A percentile compares a stretch with the other conserved stretches of the same genome.
Evolutionary conservation across 768 basidiomycete species (phyloP).

Genomic region (Filobasidium floriforme): DNA sequence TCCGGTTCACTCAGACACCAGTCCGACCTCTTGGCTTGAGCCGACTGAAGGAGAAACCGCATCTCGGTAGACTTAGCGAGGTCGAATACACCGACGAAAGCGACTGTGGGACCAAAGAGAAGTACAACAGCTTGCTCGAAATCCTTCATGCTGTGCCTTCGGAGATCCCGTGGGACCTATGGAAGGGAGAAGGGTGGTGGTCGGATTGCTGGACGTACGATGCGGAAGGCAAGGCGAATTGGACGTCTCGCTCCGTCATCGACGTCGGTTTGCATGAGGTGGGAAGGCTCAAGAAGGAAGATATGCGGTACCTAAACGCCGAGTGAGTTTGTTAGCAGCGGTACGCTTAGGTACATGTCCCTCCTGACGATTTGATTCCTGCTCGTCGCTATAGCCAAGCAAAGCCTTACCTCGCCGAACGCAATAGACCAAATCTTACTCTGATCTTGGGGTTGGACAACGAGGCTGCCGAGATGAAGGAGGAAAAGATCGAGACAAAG

Average conservation of each 20-base stretch:
- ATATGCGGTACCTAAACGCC: constrained; percentile 27
- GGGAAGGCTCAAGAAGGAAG: constrained; percentile 24
- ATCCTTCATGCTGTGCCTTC: constrained; percentile 16
- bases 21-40: background rate
- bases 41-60: background rate
- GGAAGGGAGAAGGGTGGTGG: constrained; percentile 42
- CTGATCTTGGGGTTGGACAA: constrained; percentile 12
- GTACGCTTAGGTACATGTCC: background rate
- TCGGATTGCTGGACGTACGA: constrained; percentile 31
- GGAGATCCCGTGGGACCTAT: constrained; percentile 30
- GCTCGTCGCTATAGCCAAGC: constrained; percentile 7
- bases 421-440: constrained; percentile 2
- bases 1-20: background rate
- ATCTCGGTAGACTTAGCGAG: constrained; percentile 15
- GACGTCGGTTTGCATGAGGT: constrained; percentile 32
- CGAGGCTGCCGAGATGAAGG: constrained; percentile 25
- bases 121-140: background rate
- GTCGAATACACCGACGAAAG: constrained; percentile 7
- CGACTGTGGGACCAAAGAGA: background rate
- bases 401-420: constrained; percentile 10
- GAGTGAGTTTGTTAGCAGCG: constrained; percentile 17
- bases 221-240: constrained; percentile 6
- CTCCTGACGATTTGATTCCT: background rate
- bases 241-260: constrained; percentile 31
- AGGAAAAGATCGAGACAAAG: constrained; percentile 20